Conservation (phyloP, 768 basidiomycete species). For the Lactarius sp. region DNA sequence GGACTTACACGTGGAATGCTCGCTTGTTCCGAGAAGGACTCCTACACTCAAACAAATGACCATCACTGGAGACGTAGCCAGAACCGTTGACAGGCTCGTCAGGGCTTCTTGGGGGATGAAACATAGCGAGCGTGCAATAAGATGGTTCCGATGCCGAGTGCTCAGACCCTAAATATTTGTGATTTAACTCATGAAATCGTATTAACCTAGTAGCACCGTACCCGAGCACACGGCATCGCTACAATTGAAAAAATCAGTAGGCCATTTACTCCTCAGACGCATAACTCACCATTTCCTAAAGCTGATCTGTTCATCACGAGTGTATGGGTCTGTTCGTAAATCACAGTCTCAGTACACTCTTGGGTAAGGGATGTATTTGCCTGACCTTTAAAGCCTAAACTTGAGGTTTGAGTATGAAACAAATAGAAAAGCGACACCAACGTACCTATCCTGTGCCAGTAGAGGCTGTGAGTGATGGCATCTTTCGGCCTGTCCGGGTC, state of each 20-base stretch:
- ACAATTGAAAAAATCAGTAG: not conserved
- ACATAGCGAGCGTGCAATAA: constrained; percentile 49
- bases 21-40: constrained; percentile 49
- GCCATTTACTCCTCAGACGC: not conserved
- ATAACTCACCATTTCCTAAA: constrained; percentile 49
- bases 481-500: constrained; percentile 48
- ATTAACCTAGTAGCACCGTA: constrained; percentile 19
- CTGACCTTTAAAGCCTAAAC: constrained; percentile 49
- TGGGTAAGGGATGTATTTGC: not conserved
- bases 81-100: constrained; percentile 31
- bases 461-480: constrained; percentile 47
- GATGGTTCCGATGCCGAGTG: constrained; percentile 46
- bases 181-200: not conserved
- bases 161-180: constrained; percentile 41
- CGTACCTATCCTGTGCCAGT: constrained; percentile 55
- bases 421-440: constrained; percentile 13
- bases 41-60: constrained; percentile 47
- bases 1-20: constrained; percentile 47
- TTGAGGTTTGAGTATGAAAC: not conserved
- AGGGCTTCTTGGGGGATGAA: constrained; percentile 40
- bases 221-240: constrained; percentile 53
- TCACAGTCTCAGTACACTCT: not conserved
- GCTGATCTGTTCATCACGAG: constrained; percentile 46
- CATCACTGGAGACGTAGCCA: constrained; percentile 33
- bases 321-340: constrained; percentile 46